Evolutionary conservation across 192 early-diverging fungal genomes (phyloP).

Genomic region (Pilobolus umbonatus): DNA sequence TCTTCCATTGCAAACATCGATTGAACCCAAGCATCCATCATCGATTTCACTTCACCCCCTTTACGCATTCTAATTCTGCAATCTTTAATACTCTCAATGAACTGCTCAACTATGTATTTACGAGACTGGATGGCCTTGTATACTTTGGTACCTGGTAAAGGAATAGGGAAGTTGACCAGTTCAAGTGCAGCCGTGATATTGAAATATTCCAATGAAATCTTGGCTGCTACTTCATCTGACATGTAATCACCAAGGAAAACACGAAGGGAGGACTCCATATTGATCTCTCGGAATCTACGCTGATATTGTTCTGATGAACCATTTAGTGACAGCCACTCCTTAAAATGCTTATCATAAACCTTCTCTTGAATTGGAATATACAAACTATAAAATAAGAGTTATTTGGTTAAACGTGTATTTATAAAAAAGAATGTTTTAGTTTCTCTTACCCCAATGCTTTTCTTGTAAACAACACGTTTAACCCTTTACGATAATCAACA

Average conservation of each 20-base stretch:
- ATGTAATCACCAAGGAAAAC: slow-evolving; percentile 39
- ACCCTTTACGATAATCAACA: slow-evolving; percentile 35
- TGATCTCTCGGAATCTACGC: slow-evolving; percentile 38
- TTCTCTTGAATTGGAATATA: slow-evolving; percentile 34
- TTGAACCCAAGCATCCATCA: slow-evolving; percentile 38
- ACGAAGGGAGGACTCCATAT: slow-evolving; percentile 39
- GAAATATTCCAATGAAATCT: slow-evolving; percentile 38
- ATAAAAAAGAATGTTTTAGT: background rate
- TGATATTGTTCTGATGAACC: slow-evolving; percentile 33
- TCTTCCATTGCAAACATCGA: slow-evolving; percentile 27
- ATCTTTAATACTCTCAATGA: slow-evolving; percentile 35
- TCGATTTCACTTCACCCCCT: slow-evolving; percentile 24
- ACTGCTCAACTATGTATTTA: slow-evolving; percentile 39
- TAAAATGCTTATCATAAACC: slow-evolving; percentile 38
- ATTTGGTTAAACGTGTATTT: too few species aligned
- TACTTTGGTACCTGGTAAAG: slow-evolving; percentile 42
- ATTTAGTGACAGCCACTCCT: slow-evolving; percentile 30
- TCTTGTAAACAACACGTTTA: slow-evolving; percentile 37
- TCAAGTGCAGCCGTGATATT: slow-evolving; percentile 44
- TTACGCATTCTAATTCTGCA: slow-evolving; percentile 28
- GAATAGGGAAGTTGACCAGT: slow-evolving; percentile 41
- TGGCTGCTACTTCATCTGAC: slow-evolving; percentile 25
- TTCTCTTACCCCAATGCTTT: slow-evolving; percentile 32
- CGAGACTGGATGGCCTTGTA: slow-evolving; percentile 38
- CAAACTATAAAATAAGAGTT: slow-evolving; percentile 21